phyloP scores from a whole-genome alignment of 2,329 filamentous ascomycete species.

The Lomentospora prolificans region DNA sequence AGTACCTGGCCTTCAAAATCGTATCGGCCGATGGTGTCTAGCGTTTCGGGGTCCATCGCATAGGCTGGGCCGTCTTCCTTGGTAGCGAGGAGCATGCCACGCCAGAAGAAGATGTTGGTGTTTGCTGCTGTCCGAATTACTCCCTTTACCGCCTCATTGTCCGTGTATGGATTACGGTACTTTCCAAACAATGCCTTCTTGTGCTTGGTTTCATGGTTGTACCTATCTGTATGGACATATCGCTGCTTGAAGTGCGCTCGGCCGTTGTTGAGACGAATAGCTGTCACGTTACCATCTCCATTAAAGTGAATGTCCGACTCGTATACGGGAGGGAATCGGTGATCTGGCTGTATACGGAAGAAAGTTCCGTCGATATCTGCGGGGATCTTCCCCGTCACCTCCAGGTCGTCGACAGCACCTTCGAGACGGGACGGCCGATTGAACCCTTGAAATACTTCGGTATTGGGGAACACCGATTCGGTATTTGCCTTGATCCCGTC shows the following conservation, averaged over 20 bases:
- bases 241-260: constrained; percentile 21
- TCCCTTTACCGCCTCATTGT: constrained; percentile 22
- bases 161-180: constrained; percentile 29
- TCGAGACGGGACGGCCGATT: constrained; percentile 1
- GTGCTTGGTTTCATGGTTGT: constrained; percentile 23
- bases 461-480: background rate
- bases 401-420: constrained; percentile 4
- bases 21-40: constrained; percentile 29
- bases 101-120: constrained; percentile 41
- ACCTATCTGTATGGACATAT: constrained; percentile 30
- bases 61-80: constrained; percentile 38
- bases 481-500: constrained; percentile 2
- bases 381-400: constrained; percentile 12
- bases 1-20: constrained; percentile 31
- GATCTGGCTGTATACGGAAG: constrained; percentile 7
- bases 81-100: constrained; percentile 33
- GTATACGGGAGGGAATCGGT: constrained; percentile 4
- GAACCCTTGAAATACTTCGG: constrained; percentile 1
- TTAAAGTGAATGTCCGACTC: constrained; percentile 18
- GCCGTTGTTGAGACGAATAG: constrained; percentile 23
- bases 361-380: constrained; percentile 14
- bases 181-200: constrained; percentile 22
- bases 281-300: constrained; percentile 27
- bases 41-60: constrained; percentile 26
- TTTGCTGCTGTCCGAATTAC: constrained; percentile 28